A percentile compares a stretch with the other conserved stretches of the same genome.
phyloP scores from a whole-genome alignment of 2,329 filamentous ascomycete genomes.

The Diplocarpon mali region DNA sequence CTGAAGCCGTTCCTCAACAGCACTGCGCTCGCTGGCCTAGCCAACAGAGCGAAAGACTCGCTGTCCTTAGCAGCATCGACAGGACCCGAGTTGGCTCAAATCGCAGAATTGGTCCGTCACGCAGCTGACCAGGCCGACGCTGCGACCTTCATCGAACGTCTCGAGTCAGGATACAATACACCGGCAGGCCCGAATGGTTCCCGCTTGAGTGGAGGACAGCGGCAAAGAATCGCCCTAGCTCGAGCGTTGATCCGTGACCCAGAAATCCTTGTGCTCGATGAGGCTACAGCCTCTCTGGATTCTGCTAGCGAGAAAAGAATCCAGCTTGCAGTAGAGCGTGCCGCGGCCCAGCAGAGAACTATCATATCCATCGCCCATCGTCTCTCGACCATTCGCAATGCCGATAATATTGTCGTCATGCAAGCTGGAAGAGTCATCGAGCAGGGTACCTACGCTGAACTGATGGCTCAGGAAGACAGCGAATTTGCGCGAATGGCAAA shows the following conservation, averaged over 20 bases:
- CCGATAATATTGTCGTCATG: slow-evolving; percentile 94
- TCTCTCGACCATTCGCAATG: slow-evolving; percentile 85
- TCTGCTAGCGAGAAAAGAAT: slow-evolving; percentile 70
- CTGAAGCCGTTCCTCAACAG: no score
- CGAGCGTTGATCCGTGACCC: slow-evolving; percentile 84
- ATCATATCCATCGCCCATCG: slow-evolving; percentile 93
- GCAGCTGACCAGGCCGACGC: slow-evolving; percentile 88
- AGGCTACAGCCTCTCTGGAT: slow-evolving; percentile 70
- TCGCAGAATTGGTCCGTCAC: no score
- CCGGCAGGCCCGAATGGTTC: slow-evolving; percentile 78
- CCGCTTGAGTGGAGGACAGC: slow-evolving; percentile 82
- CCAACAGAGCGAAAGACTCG: no score
- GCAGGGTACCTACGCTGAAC: slow-evolving; percentile 64
- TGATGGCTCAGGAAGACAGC: slow-evolving; percentile 58
- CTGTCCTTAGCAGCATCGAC: no score
- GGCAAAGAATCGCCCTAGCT: slow-evolving; percentile 85
- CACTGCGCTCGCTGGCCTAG: no score
- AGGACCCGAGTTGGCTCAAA: no score
- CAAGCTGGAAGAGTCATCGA: slow-evolving; percentile 82
- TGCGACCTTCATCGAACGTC: slow-evolving; percentile 78
- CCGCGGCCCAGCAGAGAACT: slow-evolving; percentile 72
- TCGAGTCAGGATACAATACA: slow-evolving; percentile 79
- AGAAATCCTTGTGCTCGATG: slow-evolving; percentile 73
- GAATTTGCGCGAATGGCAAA: no score
- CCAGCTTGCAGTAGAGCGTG: slow-evolving; percentile 69